Base-by-base conservation (phyloP, 2,329 filamentous ascomycete species). In the Stachybotrys chartarum region DNA sequence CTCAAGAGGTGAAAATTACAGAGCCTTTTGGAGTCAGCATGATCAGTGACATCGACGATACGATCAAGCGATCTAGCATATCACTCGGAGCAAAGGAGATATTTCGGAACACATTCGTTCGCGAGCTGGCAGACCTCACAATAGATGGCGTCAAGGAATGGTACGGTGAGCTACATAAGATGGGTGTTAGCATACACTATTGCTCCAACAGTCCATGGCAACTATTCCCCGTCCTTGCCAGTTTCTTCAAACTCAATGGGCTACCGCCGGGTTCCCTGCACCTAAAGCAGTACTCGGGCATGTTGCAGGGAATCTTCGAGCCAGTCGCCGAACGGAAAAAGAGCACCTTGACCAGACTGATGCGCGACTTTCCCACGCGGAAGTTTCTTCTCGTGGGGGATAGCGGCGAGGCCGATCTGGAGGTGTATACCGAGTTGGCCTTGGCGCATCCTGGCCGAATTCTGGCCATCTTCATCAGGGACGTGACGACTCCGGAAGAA, bases 121-220 rank as follows among this genome's bases (percentile, higher is more conserved):
- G 92, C 10, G 91, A 97, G 49, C 76, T 97, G 1, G 78, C 74
- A 3, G 91, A 93, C 57, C 78, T 97, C 50, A 91, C 85, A 0
- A 85, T 99, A 24, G 87, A 91, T 16, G 94, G 94, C 2, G 92
- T 97, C 18, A 83, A 79, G 56, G 90, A 95, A 59, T 97, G 94
- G 93, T 99, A 97, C 67, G 84, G 78, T 42, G 78, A 78, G 18
- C 79, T 99, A 72, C 81, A 88, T 45, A 78, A 85, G 18, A 84
- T 93, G 74, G 91, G 92, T 17, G 93, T 97, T 30, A 84, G 86
- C 63, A 81, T 99, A 53, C 95, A 99, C 68, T 99, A 99, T 70
- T 95, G 96, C 60, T 99, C 94, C n/a, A 99, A 99, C 71, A 96
- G 93, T 52, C 94, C 94, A 0, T 99, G 95, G 95, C 95, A 99